These are phyloP conservation scores for Hygrophorus russula DNA, from an alignment of 768 basidiomycete species.

Conservation along the genomic window DNA sequence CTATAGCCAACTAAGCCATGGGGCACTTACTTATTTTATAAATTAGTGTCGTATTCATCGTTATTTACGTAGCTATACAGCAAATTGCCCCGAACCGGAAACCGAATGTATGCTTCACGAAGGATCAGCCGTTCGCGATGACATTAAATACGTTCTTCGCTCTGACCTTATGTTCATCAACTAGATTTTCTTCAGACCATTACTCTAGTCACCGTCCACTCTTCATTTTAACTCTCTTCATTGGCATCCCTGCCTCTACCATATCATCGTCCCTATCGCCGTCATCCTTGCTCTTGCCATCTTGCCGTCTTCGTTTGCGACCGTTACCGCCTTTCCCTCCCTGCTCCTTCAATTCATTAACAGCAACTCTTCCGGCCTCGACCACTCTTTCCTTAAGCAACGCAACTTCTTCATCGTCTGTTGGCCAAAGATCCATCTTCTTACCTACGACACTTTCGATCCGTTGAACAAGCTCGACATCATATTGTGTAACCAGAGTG, in stretches of 20 bases:
- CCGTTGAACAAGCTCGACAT: slow-evolving; percentile 90
- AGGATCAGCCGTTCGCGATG: slow-evolving; percentile 47
- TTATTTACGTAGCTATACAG: too few relatives aligned
- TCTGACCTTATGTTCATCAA: slow-evolving; percentile 61
- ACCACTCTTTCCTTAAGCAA: slow-evolving; percentile 81
- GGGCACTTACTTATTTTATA: slow-evolving; percentile 1
- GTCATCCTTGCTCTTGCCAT: slow-evolving; percentile 51
- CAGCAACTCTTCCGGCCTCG: slow-evolving; percentile 72
- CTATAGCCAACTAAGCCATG: slow-evolving; percentile 11
- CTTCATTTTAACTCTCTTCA: slow-evolving; percentile 42
- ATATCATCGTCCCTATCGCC: slow-evolving; percentile 89
- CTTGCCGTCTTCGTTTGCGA: slow-evolving; percentile 33
- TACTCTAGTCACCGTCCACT: slow-evolving; percentile 18
- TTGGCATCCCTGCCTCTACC: slow-evolving; percentile 83
- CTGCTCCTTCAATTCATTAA: slow-evolving; percentile 74
- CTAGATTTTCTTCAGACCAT: slow-evolving; percentile 10
- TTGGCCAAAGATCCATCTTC: slow-evolving; percentile 83
- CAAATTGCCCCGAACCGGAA: too few relatives aligned
- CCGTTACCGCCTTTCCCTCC: slow-evolving; percentile 15
- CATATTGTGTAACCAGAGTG: slow-evolving; percentile 97
- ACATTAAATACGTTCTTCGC: slow-evolving; percentile 64
- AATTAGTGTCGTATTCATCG: background rate
- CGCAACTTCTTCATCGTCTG: slow-evolving; percentile 81
- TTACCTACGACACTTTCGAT: slow-evolving; percentile 90
- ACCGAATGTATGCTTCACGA: slow-evolving; percentile 69